Evolutionary conservation across 2,329 filamentous ascomycete species (phyloP), one percentile per base, ranked within the genome.

Genomic region (Aspergillus brasiliensis): DNA sequence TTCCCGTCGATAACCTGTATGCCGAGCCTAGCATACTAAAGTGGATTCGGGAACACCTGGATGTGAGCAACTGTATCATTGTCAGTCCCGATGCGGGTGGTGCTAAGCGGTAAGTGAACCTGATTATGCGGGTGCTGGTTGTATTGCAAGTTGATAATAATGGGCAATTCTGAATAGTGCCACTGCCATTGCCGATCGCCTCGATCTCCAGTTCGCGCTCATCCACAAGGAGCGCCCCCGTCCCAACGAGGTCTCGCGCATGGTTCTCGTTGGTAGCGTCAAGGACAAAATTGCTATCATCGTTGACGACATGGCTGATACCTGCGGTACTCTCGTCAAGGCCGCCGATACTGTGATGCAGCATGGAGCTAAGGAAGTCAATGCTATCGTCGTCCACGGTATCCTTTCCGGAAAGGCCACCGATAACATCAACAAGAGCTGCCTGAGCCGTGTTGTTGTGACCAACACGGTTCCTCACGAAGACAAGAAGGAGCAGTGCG

Each of bases 271-370:
- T 53, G 95, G 95, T 67, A 92, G 96, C 66, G 95, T 98, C 49
- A 85, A 88, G 67, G 91, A 91, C 79, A 95, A 95, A 81, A 88
- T 94, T 28, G 94, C 94, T 61, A 97, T 99, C 72, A 88, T 99
- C 51, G 94, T 99, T 51, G 94, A 98, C 75, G 94, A 98, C 75
- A 97, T 98, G 92, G 93, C 93, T 31, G 94, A 98, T 74, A 97
- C 94, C 3, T 97, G 93, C 76, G 92, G 92, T 67, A 97, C 92
- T 1, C 82, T 91, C 11, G 86, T 84, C 75, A 98, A 98, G 81
- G 95, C 93, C 2, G 95, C 94, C 15, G 88, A 91, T 59, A 94
- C 93, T 0, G 86, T 98, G 55, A 91, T 94, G 76, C 85, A 91
- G 69, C 89, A 97, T 71, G 91, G 92, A 31, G 94, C 95, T 1